phyloP scores from a whole-genome alignment of 805 yeast species.

The Teunomyces kruisii region DNA sequence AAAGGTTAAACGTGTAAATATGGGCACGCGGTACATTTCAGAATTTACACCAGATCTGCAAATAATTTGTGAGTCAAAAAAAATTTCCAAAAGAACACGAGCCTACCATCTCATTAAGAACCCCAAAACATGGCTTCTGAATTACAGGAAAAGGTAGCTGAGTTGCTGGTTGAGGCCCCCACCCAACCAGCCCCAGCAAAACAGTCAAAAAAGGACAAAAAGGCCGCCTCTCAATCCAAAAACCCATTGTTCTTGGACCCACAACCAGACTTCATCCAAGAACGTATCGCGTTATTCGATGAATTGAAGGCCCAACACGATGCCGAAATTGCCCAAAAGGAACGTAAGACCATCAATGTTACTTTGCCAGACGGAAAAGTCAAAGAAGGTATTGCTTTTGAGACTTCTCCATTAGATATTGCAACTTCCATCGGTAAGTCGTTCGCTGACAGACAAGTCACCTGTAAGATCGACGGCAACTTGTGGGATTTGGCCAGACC shows the following conservation, averaged over 20 bases:
- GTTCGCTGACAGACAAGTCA: slow-evolving; percentile 83
- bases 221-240: slow-evolving; percentile 12
- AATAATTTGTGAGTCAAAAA: background rate
- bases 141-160: slow-evolving; percentile 48
- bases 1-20: background rate
- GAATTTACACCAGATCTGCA: background rate
- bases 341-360: slow-evolving; percentile 61
- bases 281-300: slow-evolving; percentile 77
- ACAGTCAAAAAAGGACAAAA: slow-evolving; percentile 29
- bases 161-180: slow-evolving; percentile 32
- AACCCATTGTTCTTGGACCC: slow-evolving; percentile 58
- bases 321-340: slow-evolving; percentile 63
- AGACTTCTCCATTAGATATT: slow-evolving; percentile 84
- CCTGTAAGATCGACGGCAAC: slow-evolving; percentile 85
- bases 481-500: slow-evolving; percentile 97
- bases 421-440: slow-evolving; percentile 85
- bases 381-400: slow-evolving; percentile 80
- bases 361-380: slow-evolving; percentile 84
- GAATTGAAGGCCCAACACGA: slow-evolving; percentile 76
- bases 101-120: background rate
- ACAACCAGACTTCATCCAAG: slow-evolving; percentile 79
- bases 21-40: too few species aligned
- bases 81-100: slow-evolving; percentile 3
- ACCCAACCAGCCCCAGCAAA: slow-evolving; percentile 15
- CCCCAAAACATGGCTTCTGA: slow-evolving; percentile 11